Percentiles rank a stretch among this genome's conserved stretches.
These are phyloP conservation scores for Nicotiana knightiana DNA, from an alignment of 257 asterid species.

Conservation along the genomic window DNA sequence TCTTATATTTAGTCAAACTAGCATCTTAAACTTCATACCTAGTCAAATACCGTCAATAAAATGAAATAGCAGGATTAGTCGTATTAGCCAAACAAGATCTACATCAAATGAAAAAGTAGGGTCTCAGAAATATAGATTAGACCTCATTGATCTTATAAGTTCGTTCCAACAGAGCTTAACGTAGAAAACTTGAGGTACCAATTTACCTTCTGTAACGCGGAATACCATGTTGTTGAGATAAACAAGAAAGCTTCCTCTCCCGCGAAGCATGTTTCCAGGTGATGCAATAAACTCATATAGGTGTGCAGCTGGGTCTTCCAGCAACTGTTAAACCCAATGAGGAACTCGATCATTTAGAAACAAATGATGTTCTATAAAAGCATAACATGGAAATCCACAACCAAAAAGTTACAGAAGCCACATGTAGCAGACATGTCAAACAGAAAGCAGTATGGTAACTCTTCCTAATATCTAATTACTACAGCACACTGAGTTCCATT, in stretches of 20 bases:
- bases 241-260: slow-evolving; percentile 33
- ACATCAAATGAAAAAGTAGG: background rate
- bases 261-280: slow-evolving; percentile 36
- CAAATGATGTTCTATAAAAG: background rate
- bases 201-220: slow-evolving; percentile 31
- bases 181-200: background rate
- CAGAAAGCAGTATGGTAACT: slow-evolving; percentile 1
- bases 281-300: slow-evolving; percentile 46
- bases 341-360: background rate
- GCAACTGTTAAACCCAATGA: slow-evolving; percentile 47
- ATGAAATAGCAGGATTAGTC: background rate
- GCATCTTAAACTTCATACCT: background rate
- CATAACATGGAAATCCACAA: background rate
- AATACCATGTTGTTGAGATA: slow-evolving; percentile 39
- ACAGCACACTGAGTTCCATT: background rate
- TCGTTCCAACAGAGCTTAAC: background rate
- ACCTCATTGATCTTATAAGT: background rate
- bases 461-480: background rate
- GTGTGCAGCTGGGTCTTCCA: slow-evolving; percentile 56
- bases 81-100: background rate
- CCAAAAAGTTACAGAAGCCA: slow-evolving; percentile 5
- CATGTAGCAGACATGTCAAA: background rate
- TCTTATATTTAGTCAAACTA: background rate
- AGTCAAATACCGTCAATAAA: background rate
- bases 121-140: background rate